Evolutionary conservation across 1,284 basidiomycete species (phyloP), one percentile per base, ranked within the genome.

Genomic region (Tilletia walkeri): DNA sequence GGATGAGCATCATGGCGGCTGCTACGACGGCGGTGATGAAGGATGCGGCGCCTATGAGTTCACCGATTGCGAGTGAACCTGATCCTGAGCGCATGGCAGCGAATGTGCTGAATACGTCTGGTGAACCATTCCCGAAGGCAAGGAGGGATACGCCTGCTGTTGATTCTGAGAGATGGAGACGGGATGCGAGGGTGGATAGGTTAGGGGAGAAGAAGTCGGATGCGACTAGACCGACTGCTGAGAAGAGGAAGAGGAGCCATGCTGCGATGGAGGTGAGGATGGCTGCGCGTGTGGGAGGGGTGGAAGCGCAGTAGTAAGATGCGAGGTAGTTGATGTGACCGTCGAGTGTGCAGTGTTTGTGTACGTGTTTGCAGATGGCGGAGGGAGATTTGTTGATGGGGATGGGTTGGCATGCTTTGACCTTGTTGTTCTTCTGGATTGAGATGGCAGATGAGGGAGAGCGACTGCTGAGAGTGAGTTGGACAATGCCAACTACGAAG

Each of bases 1-100:
- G 90, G 82, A 98, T 92, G 82, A 99, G 90, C 80, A 94, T 95
- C 89, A 99, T 96, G 18, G 91, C 92, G 5, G 95, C 95, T 59
- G 84, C 94, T 50, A 99, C 94, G 79, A 95, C 94, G 2, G 93
- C 93, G 24, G 94, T 90, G 83, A 98, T 95, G 85, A 98, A 99
- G 1, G 92, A 89, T 1, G 95, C 95, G 0, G 95, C 95, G 16
- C 95, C 95, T 30, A 99, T 87, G 4, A 99, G 88, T 84, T 99
- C 95, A 49, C 95, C 95, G 66, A 99, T 89, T 0, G 95, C 95
- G 67, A 99, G 85, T 68, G 92, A 89, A 6, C 94, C 94, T 0
- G 94, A 93, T 78, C 90, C 87, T 16, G 90, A 87, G 63, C 89
- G 89, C 89, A 99, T 92, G 18, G 95, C 93, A 0, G 92, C 92